Evolutionary conservation across 1,284 basidiomycete species (phyloP).

Genomic region (Cutaneotrichosporon mucoides): DNA sequence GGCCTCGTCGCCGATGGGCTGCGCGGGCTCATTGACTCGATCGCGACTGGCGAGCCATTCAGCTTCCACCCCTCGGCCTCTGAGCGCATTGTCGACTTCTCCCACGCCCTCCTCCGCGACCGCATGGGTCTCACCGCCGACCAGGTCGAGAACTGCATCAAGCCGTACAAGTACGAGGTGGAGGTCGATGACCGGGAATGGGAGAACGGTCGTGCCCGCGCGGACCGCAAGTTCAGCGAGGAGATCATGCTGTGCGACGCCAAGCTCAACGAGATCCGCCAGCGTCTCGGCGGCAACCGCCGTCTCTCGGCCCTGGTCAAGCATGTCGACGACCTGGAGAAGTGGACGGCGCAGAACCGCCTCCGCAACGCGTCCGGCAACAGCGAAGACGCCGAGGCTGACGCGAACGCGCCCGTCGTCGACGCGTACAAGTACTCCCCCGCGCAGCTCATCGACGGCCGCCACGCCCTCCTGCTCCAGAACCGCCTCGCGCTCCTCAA

Average conservation of each 20-base stretch:
- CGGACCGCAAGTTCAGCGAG: slow-evolving; percentile 73
- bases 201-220: slow-evolving; percentile 73
- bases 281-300: slow-evolving; percentile 78
- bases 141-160: slow-evolving; percentile 99
- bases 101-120: slow-evolving; percentile 85
- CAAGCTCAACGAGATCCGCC: slow-evolving; percentile 78
- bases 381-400: slow-evolving; percentile 47
- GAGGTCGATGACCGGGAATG: slow-evolving; percentile 77
- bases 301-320: slow-evolving; percentile 71
- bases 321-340: slow-evolving; percentile 80
- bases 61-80: slow-evolving; percentile 81
- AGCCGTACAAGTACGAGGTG: slow-evolving; percentile 97
- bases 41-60: slow-evolving; percentile 84
- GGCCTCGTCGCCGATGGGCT: slow-evolving; percentile 93
- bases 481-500: slow-evolving; percentile 79
- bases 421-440: slow-evolving; percentile 87
- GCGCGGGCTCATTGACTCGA: slow-evolving; percentile 79
- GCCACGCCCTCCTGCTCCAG: slow-evolving; percentile 81
- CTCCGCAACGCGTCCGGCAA: slow-evolving; percentile 27
- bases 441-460: slow-evolving; percentile 82
- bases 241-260: slow-evolving; percentile 80
- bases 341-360: slow-evolving; percentile 66
- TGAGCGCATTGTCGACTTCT: slow-evolving; percentile 84
- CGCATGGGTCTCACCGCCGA: slow-evolving; percentile 89
- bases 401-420: slow-evolving; percentile 52